These are phyloP conservation scores for Aspergillus caelatus DNA, from an alignment of 2,329 filamentous ascomycete genomes.

Conservation along the genomic window DNA sequence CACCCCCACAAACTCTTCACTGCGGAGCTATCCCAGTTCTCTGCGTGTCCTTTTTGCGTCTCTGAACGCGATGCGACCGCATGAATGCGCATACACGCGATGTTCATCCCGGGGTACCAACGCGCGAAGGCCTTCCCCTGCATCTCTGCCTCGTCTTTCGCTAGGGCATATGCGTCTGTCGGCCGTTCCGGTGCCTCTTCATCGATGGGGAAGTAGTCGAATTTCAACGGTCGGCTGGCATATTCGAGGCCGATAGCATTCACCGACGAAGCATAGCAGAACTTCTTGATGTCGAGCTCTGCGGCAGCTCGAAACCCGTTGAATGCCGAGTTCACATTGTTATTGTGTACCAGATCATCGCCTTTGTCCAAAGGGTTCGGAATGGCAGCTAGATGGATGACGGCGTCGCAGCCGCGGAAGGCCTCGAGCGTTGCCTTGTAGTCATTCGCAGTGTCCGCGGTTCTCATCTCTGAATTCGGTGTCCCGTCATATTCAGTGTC, in stretches of 20 bases:
- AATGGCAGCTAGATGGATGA: slow-evolving; percentile 44
- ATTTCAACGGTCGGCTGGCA: slow-evolving; percentile 36
- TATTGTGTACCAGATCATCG: slow-evolving; percentile 38
- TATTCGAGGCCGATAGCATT: slow-evolving; percentile 45
- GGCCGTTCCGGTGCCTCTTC: slow-evolving; percentile 37
- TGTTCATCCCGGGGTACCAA: slow-evolving; percentile 43
- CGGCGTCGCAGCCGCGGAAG: slow-evolving; percentile 40
- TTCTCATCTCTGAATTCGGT: slow-evolving; percentile 37
- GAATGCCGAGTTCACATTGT: slow-evolving; percentile 43
- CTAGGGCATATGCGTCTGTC: slow-evolving; percentile 41
- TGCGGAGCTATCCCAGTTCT: slow-evolving; percentile 37
- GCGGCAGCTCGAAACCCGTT: slow-evolving; percentile 44
- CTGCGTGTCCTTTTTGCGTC: slow-evolving; percentile 35
- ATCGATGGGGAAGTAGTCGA: slow-evolving; percentile 44
- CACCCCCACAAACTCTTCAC: slow-evolving; percentile 43
- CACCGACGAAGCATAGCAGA: slow-evolving; percentile 43
- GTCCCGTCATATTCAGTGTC: slow-evolving; percentile 32
- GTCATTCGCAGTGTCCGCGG: slow-evolving; percentile 35
- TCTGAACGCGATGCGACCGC: slow-evolving; percentile 35
- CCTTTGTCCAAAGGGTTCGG: slow-evolving; percentile 38
- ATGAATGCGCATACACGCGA: slow-evolving; percentile 43
- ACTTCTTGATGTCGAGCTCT: slow-evolving; percentile 36
- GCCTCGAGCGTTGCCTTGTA: slow-evolving; percentile 36
- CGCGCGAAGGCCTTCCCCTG: slow-evolving; percentile 37
- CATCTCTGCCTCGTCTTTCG: slow-evolving; percentile 40